Evolutionary conservation across 805 yeast species (phyloP).

Genomic region (Candida montana): DNA sequence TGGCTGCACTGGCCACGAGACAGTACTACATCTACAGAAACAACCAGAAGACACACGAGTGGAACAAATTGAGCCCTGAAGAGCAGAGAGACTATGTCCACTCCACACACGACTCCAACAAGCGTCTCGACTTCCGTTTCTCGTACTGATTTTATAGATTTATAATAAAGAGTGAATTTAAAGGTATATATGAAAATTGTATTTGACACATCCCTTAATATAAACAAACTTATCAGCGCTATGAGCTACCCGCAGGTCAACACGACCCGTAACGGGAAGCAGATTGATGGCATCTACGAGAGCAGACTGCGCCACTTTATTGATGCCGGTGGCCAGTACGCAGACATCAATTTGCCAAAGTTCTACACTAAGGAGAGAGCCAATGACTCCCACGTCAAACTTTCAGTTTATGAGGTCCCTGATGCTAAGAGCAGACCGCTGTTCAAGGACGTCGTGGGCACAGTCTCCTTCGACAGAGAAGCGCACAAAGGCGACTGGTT

Average conservation of each 20-base stretch:
- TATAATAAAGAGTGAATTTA: no score
- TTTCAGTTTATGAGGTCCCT: slow-evolving; percentile 66
- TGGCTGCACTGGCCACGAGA: no score
- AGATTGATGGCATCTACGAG: slow-evolving; percentile 68
- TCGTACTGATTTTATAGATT: no score
- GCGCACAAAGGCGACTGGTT: slow-evolving; percentile 69
- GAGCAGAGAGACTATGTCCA: no score
- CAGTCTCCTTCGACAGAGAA: slow-evolving; percentile 37
- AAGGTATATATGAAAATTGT: no score
- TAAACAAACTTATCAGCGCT: no score
- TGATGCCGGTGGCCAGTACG: slow-evolving; percentile 81
- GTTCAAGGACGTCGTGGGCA: slow-evolving; percentile 30
- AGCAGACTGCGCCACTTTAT: slow-evolving; percentile 72
- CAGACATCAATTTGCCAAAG: slow-evolving; percentile 68
- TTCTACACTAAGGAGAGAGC: slow-evolving; percentile 63
- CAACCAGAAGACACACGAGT: no score
- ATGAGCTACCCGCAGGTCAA: slow-evolving; percentile 35
- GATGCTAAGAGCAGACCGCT: slow-evolving; percentile 42
- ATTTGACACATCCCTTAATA: no score
- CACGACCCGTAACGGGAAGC: slow-evolving; percentile 62
- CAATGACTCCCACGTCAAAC: slow-evolving; percentile 32
- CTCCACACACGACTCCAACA: no score
- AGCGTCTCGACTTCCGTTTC: no score
- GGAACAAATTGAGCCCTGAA: no score
- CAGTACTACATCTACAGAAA: no score